Percentiles rank a stretch among this genome's conserved stretches.
These are phyloP conservation scores for Eucalyptus pauciflora DNA, from an alignment of 345 rosid genomes.

Conservation along the genomic window DNA sequence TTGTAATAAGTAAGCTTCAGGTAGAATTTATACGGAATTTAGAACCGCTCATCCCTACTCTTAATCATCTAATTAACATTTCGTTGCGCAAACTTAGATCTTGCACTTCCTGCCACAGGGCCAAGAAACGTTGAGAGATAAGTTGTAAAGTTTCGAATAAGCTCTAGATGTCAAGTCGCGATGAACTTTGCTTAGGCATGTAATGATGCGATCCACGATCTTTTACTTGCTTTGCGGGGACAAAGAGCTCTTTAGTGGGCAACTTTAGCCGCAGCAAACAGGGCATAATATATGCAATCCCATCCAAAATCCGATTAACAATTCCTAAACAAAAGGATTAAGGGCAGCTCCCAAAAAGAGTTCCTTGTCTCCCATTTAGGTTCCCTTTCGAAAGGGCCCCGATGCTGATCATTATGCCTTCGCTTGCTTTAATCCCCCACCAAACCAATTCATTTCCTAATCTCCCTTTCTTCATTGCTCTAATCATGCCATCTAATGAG, in stretches of 20 bases:
- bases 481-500: not conserved
- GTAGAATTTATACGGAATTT: no score
- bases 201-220: conserved; percentile 27
- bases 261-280: not conserved
- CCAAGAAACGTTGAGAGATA: not conserved
- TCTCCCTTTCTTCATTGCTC: conserved; percentile 2
- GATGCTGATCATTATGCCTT: conserved; percentile 7
- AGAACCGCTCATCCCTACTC: fast-evolving
- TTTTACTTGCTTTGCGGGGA: conserved; percentile 6
- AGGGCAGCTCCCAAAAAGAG: not conserved
- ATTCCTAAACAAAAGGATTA: not conserved
- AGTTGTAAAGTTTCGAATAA: not conserved
- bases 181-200: not conserved
- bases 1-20: no score
- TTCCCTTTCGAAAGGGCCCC: conserved; percentile 15
- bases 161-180: not conserved
- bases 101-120: not conserved
- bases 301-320: not conserved
- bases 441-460: conserved; percentile 1
- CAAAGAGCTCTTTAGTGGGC: conserved; percentile 4
- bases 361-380: conserved; percentile 34
- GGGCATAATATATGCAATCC: not conserved
- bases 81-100: not conserved
- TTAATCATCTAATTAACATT: not conserved
- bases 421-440: not conserved